Evolutionary conservation across 257 asterid species (phyloP).

Genomic region (Rhazya stricta): DNA sequence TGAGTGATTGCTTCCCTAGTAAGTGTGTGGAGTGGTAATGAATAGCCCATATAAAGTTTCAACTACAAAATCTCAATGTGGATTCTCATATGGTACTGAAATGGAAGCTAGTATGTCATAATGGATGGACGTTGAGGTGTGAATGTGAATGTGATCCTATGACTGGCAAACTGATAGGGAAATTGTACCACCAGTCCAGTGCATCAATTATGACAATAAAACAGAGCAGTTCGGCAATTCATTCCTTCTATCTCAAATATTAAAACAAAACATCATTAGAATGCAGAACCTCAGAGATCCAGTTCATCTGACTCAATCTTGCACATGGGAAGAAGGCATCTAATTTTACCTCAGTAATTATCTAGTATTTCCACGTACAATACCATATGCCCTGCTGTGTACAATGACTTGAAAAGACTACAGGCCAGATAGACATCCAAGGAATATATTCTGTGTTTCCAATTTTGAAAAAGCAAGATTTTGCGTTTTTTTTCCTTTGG

Average conservation of each 20-base stretch:
- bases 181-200: not conserved
- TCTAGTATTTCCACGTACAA: not conserved
- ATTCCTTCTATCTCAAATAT: not conserved
- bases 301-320: not conserved
- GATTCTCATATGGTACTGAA: constrained; percentile 12
- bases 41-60: constrained; percentile 1
- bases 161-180: not conserved
- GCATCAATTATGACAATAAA: not conserved
- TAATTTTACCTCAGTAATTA: not conserved
- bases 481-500: not conserved
- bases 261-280: not conserved
- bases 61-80: constrained; percentile 18
- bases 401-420: not conserved
- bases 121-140: constrained; percentile 1
- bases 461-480: not conserved
- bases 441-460: not conserved
- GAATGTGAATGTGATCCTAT: constrained; percentile 8
- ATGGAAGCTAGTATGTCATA: constrained; percentile 9
- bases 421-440: not conserved
- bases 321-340: not conserved
- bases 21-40: not conserved
- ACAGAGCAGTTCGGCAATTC: not conserved
- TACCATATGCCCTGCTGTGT: not conserved
- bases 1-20: not conserved
- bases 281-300: not conserved